phyloP scores from a whole-genome alignment of 176 grass and related monocot species.

The Triticum urartu region DNA sequence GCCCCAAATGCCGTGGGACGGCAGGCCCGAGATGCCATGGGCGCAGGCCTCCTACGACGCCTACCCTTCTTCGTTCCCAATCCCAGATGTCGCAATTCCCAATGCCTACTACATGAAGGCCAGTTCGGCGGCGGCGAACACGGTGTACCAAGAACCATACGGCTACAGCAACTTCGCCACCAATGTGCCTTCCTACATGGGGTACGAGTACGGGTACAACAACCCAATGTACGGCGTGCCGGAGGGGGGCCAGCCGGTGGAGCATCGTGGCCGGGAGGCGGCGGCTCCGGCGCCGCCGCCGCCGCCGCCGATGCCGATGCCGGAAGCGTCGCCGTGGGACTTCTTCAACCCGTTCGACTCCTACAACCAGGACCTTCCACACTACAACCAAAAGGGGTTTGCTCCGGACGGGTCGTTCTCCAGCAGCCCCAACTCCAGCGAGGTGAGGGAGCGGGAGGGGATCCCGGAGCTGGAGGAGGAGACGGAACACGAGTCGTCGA shows the following conservation, averaged over 20 bases:
- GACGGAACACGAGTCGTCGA: conserved; percentile 62
- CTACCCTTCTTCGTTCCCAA: conserved; percentile 32
- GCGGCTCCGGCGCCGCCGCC: conserved; percentile 19
- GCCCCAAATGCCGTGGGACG: neutral
- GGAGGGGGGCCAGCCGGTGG: neutral
- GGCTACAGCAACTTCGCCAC: conserved; percentile 37
- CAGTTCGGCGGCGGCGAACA: conserved; percentile 43
- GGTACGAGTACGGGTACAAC: conserved; percentile 44
- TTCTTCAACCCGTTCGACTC: conserved; percentile 80
- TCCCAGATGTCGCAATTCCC: conserved; percentile 37
- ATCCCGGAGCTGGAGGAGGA: conserved; percentile 95
- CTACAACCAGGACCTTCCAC: conserved; percentile 50
- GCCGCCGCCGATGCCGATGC: conserved; percentile 50
- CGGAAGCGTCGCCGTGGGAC: conserved; percentile 65
- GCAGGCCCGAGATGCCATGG: conserved; percentile 1
- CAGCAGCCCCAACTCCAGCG: conserved; percentile 82
- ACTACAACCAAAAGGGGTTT: conserved; percentile 21
- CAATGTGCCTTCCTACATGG: conserved; percentile 43
- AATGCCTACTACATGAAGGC: conserved; percentile 77
- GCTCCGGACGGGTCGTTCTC: conserved; percentile 37
- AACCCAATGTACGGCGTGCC: conserved; percentile 56
- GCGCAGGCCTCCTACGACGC: conserved; percentile 35
- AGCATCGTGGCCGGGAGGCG: neutral
- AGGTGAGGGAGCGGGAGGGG: conserved; percentile 85
- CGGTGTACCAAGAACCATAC: conserved; percentile 79